Percentiles rank a stretch among this genome's conserved stretches.
Evolutionary conservation across 192 early-diverging fungal genomes (phyloP).

Genomic region (Geranomyces variabilis): DNA sequence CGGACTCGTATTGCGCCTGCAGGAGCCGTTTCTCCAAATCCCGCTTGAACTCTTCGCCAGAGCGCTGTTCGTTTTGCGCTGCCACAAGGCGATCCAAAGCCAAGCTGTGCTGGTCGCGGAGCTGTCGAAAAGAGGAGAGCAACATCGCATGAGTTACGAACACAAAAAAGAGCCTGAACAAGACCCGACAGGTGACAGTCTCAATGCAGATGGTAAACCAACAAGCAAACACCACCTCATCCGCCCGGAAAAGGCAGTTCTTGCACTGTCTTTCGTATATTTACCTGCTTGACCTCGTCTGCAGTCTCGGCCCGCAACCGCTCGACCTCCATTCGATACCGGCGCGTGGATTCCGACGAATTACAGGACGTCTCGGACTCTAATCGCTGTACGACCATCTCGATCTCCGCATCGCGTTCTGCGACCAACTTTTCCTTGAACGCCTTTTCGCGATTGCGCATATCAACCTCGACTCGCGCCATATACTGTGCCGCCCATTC

Average conservation of each 20-base stretch:
- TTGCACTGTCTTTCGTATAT: too few relatives aligned
- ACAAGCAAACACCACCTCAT: too few relatives aligned
- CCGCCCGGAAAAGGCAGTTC: too few relatives aligned
- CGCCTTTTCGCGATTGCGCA: slow-evolving; percentile 52
- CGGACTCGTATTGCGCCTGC: slow-evolving; percentile 44
- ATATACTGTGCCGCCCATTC: slow-evolving; percentile 57
- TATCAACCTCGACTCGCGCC: slow-evolving; percentile 52
- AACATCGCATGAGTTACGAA: not conserved
- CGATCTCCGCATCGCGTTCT: slow-evolving; percentile 62
- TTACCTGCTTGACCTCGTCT: slow-evolving; percentile 57
- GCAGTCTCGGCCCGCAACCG: slow-evolving; percentile 49
- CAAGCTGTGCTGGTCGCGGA: slow-evolving; percentile 54
- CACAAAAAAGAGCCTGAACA: not conserved
- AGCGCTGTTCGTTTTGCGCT: slow-evolving; percentile 35
- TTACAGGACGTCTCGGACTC: slow-evolving; percentile 56
- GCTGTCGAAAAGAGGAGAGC: slow-evolving; percentile 25
- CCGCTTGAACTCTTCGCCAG: slow-evolving; percentile 36
- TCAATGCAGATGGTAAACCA: too few relatives aligned
- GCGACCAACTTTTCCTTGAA: slow-evolving; percentile 58
- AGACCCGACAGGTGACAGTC: too few relatives aligned
- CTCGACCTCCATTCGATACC: slow-evolving; percentile 59
- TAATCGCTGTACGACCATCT: slow-evolving; percentile 58
- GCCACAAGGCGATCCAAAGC: slow-evolving; percentile 55
- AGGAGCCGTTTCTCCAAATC: slow-evolving; percentile 52
- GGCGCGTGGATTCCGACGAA: slow-evolving; percentile 48